These are phyloP conservation scores for Pseudoturritis turrita DNA, from an alignment of 345 rosid species.

Conservation along the genomic window DNA sequence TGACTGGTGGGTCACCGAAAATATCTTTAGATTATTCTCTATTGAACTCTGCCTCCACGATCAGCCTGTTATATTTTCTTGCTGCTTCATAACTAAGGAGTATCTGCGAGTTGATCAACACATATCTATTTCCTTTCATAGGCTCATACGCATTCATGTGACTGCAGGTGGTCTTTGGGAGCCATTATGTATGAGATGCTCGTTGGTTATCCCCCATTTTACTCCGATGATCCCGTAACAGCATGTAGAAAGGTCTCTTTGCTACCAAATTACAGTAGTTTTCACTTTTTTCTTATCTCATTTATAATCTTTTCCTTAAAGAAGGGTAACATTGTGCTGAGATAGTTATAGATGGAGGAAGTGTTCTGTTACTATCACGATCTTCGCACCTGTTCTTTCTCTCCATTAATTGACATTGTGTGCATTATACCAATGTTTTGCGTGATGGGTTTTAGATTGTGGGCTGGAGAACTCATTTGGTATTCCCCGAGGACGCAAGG, in stretches of 20 bases:
- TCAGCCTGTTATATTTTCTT: not conserved
- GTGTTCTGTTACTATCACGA: not conserved
- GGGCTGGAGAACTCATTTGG: slow-evolving; percentile 78
- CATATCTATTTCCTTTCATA: not conserved
- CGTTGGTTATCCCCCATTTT: slow-evolving; percentile 82
- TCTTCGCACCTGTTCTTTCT: not conserved
- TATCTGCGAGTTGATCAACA: not conserved
- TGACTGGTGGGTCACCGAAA: slow-evolving; percentile 60
- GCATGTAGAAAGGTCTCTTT: slow-evolving; percentile 86
- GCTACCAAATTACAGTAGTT: not conserved
- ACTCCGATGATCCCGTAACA: slow-evolving; percentile 76
- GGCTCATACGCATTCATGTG: not conserved
- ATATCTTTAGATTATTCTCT: not conserved
- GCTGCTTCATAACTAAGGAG: not conserved
- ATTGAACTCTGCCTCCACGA: not conserved
- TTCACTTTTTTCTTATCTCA: not conserved
- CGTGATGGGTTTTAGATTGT: slow-evolving; percentile 51
- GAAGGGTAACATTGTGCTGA: not conserved
- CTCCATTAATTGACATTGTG: slow-evolving; percentile 4
- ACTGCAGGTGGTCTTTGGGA: slow-evolving; percentile 90
- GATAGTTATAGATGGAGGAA: not conserved
- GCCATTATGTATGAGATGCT: slow-evolving; percentile 93
- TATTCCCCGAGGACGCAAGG: slow-evolving; percentile 80
- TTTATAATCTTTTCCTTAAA: not conserved
- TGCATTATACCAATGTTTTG: not conserved